Conservation (phyloP, 106 monocot genomes). For the Alisma plantagoaquatica region DNA sequence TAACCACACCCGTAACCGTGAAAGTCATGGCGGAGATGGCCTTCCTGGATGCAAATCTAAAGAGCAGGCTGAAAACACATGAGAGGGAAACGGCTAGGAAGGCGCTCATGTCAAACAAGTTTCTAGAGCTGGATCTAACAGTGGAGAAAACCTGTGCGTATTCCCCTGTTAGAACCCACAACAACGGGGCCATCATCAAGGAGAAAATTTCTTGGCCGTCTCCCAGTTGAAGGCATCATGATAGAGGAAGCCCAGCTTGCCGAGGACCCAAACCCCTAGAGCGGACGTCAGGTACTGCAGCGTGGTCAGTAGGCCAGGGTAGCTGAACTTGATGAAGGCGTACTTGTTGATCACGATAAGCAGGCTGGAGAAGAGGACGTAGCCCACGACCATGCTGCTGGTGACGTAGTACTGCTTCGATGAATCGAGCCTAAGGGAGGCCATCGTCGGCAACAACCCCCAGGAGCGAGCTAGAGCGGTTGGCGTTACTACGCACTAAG, state of each 20-base stretch:
- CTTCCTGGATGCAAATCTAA: conserved; percentile 72
- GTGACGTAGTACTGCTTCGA: conserved; percentile 14
- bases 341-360: conserved; percentile 80
- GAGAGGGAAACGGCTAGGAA: conserved; percentile 53
- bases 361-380: conserved; percentile 73
- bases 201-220: conserved; percentile 71
- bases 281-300: conserved; percentile 65
- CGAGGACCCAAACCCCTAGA: conserved; percentile 52
- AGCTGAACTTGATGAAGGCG: conserved; percentile 64
- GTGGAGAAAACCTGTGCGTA: conserved; percentile 34
- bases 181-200: conserved; percentile 61
- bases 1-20: conserved; percentile 76
- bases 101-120: conserved; percentile 30
- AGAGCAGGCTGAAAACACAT: conserved; percentile 61
- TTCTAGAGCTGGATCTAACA: conserved; percentile 7
- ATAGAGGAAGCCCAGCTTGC: conserved; percentile 40
- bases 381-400: conserved; percentile 56
- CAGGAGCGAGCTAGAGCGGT: background rate
- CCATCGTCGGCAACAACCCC: background rate
- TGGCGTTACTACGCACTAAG: too few species aligned
- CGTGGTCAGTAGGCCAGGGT: conserved; percentile 53
- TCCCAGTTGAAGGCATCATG: conserved; percentile 51
- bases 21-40: conserved; percentile 80
- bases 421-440: background rate
- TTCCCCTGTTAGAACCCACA: conserved; percentile 71